Base-by-base conservation (phyloP, 805 yeast species). In the Candida adriatica region DNA sequence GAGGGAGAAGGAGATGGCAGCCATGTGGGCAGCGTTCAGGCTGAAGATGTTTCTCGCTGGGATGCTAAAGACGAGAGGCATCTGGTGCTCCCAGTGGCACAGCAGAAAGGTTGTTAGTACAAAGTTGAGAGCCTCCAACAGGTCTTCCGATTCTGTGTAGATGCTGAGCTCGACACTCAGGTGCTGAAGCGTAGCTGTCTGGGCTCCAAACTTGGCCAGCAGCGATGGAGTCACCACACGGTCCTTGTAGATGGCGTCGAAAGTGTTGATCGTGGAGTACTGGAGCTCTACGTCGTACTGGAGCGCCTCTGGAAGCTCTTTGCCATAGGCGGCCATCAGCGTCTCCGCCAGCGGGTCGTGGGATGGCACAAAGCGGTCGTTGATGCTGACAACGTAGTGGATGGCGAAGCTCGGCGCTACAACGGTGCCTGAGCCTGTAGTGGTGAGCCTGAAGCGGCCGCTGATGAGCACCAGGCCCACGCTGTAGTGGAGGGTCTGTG, bases 11-110 rank as follows among this genome's bases (percentile, higher is more conserved):
- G 58, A 55, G 13, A 55, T 37, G 9, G 52, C 49, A 0, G 51
- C 56, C 11, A 49, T 30, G 16, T 46, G 39, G 4, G 27, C 20
- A 26, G 41, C 46, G 27, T 56, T 58, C 13, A 31, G 16, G 9
- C 27, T 27, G 3, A 55, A 36, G 6, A 45, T 30, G 2, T 33
- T 30, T 31, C 63, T 41, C 5, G 51, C 39, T 1, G 31, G 32
- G 15, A 31, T 32, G 10, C 55, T 56, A 30, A 59, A 60, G 5
- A 56, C 49, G 16, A 59, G 34, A 4, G 65, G 64, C 35, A 47
- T 51, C 22, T 48, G 50, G 25, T 56, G 53, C 30, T 60, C 65
- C 30, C 58, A 39, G 27, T 58, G 35, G 13, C 34, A 29, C 14
- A 41, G 18, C 13, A 41, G 20, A 26, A 38, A 25, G 13, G 24